Base-by-base conservation (phyloP, 345 rosid species). In the Corchorus olitorius region DNA sequence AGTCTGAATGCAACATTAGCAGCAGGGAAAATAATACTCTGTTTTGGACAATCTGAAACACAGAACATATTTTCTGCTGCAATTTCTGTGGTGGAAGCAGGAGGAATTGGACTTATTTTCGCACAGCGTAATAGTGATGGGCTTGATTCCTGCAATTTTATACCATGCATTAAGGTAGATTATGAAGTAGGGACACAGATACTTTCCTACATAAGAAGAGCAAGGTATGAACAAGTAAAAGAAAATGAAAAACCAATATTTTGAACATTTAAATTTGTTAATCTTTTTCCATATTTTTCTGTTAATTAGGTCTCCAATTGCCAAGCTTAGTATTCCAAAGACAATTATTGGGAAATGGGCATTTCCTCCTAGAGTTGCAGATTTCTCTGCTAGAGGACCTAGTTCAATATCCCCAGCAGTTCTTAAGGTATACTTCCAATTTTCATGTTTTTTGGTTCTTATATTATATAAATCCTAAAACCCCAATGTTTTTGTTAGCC, bases 341-440 rank as follows among this genome's bases (percentile, higher is more conserved):
- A 91, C 98, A 2, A 76, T 52, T 81, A 39, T 87, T 19, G 71
- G 76, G 13, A 79, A 70, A 39, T 78, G 65, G 55, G 3, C 20
- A 43, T 97, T 90, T 45, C 98, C 91, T 45, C 98, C 98, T 0
- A 75, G 68, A 10, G 76, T 94, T 45, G 86, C 98, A 64, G 85
- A 91, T 0, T 93, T 93, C 80, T 95, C 98, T 15, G 86, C 94
- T 11, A 86, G 98, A 84, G 99, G 99, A 54, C 99, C 99, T 71
- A 94, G 92, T 71, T 69, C 22, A n/a, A 71, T 88, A 56, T 83
- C 81, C 75, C 88, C 76, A 52, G 80, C 84, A 84, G 90, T 95
- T 69, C 93, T 95, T 60, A 95, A 95, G 94, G 97, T 87, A 39
- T 1, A 39, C 2, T 27, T 27, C 27, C 0, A 0, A 27, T 27